phyloP scores from a whole-genome alignment of 192 early-diverging fungal species.

The Rhizophagus clarus region DNA sequence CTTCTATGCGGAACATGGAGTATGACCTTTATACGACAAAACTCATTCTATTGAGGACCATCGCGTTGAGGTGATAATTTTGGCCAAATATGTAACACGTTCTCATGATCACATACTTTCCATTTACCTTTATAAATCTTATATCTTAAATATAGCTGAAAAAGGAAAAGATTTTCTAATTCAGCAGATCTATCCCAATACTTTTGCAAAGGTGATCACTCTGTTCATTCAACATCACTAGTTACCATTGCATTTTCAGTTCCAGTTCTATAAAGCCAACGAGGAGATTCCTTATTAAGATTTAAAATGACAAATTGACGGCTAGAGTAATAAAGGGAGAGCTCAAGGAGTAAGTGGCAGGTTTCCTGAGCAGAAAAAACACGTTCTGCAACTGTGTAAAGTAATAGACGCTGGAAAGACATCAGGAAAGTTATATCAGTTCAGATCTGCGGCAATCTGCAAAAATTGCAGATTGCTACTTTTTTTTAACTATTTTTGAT shows the following conservation, averaged over 20 bases:
- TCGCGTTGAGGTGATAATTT: too few species aligned
- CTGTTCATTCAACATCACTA: too few species aligned
- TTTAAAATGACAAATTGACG: neutral
- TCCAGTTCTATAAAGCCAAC: neutral
- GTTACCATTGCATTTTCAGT: too few species aligned
- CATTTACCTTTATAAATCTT: too few species aligned
- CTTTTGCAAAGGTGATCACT: too few species aligned
- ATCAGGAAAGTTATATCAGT: too few species aligned
- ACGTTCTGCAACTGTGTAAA: neutral
- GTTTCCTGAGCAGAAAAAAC: constrained; percentile 3
- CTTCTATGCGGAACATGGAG: constrained; percentile 16
- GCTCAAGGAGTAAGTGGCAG: neutral
- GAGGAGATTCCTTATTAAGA: neutral
- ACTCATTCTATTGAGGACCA: neutral
- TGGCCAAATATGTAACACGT: too few species aligned
- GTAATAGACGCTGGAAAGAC: neutral
- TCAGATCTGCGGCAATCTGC: too few species aligned
- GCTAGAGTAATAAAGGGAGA: neutral
- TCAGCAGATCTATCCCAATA: too few species aligned
- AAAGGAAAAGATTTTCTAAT: neutral
- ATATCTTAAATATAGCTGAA: neutral
- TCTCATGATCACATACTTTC: too few species aligned
- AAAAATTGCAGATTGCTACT: too few species aligned
- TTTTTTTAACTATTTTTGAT: too few species aligned
- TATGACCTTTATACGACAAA: neutral